Conservation (phyloP, 805 yeast genomes). For the Hagleromyces aurorensis region DNA sequence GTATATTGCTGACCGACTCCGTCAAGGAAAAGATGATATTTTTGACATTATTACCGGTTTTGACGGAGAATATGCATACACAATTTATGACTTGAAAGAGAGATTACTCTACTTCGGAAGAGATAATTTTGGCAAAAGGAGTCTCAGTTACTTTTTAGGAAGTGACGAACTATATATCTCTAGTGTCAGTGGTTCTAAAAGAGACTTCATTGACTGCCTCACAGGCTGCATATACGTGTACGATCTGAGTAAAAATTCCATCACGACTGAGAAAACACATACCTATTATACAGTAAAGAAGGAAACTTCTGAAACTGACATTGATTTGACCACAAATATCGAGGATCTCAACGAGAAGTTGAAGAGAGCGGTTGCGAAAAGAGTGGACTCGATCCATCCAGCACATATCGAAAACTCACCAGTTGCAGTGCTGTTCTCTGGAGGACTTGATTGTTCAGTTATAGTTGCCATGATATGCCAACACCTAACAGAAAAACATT, state of each 20-base stretch:
- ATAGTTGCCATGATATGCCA: constrained; percentile 47
- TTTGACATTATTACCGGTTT: constrained; percentile 36
- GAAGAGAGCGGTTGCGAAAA: constrained; percentile 34
- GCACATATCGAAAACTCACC: constrained; percentile 33
- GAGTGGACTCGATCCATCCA: constrained; percentile 59
- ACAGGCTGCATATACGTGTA: constrained; percentile 43
- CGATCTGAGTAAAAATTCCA: constrained; percentile 21
- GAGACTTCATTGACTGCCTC: constrained; percentile 44
- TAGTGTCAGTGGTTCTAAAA: constrained; percentile 31
- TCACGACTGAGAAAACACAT: constrained; percentile 15
- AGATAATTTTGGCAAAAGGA: constrained; percentile 75
- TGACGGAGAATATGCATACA: constrained; percentile 80
- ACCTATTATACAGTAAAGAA: constrained; percentile 17
- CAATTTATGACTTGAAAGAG: constrained; percentile 36
- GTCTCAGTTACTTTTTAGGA: constrained; percentile 43
- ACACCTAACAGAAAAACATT: constrained; percentile 8
- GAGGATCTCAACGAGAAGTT: constrained; percentile 27
- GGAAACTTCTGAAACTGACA: constrained; percentile 15
- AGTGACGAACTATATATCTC: constrained; percentile 37
- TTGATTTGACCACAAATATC: constrained; percentile 7
- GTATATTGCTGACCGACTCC: constrained; percentile 38
- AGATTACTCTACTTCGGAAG: constrained; percentile 64
- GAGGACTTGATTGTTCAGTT: constrained; percentile 90
- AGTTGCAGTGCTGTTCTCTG: constrained; percentile 73
- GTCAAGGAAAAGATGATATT: constrained; percentile 30